Percentiles rank a stretch among this genome's conserved stretches.
These are phyloP conservation scores for Hypoxylon intermedium DNA, from an alignment of 495 filamentous ascomycete species.

Conservation along the genomic window DNA sequence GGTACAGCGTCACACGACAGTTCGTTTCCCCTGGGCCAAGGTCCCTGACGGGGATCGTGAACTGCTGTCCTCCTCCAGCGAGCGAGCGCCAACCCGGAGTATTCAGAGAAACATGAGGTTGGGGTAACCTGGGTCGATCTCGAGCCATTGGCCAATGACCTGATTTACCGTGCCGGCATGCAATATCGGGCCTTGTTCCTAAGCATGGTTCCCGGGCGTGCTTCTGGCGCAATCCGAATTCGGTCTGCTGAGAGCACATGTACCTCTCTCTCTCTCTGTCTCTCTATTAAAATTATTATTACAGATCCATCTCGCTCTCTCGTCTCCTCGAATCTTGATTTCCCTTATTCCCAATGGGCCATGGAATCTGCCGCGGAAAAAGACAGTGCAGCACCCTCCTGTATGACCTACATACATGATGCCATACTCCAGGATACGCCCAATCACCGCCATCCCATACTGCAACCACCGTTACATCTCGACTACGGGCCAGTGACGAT, in stretches of 20 bases:
- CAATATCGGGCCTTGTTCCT: conserved; percentile 41
- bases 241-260: conserved; percentile 36
- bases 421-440: conserved; percentile 27
- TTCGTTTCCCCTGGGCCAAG: conserved; percentile 17
- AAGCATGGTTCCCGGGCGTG: conserved; percentile 32
- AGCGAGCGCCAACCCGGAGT: conserved; percentile 25
- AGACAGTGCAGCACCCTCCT: conserved; percentile 33
- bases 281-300: conserved; percentile 27
- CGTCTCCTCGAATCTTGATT: conserved; percentile 37
- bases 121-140: conserved; percentile 40
- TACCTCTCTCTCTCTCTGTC: no score
- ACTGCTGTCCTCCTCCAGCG: conserved; percentile 23
- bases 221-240: conserved; percentile 38
- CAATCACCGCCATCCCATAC: conserved; percentile 27
- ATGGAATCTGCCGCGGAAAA: conserved; percentile 36
- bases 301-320: conserved; percentile 38
- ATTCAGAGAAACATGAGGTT: conserved; percentile 30
- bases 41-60: conserved; percentile 34
- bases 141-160: conserved; percentile 40
- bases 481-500: conserved; percentile 29
- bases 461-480: conserved; percentile 33
- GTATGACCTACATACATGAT: conserved; percentile 43
- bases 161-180: conserved; percentile 40
- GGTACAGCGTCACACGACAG: conserved; percentile 36
- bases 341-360: conserved; percentile 16